Base-by-base conservation (phyloP, 345 rosid species). In the Boechera retrofracta region DNA sequence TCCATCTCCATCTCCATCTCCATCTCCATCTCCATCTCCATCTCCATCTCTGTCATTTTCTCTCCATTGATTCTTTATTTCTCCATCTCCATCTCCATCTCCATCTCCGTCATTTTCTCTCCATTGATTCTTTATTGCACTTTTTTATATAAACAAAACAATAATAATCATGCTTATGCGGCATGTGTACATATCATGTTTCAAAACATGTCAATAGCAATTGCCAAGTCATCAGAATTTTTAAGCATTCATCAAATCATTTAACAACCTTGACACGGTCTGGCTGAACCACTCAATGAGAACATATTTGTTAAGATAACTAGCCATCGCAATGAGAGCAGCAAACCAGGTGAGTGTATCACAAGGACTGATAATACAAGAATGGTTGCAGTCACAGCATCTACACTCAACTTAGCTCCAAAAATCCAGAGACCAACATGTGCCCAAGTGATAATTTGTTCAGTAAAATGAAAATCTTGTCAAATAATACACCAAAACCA, bases 301-400 rank as follows among this genome's bases (percentile, higher is more conserved):
- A 79, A 97, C 99, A 41, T 96, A 93, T 85, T 96, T 96, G 88
- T 96, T 96, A 51, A 96, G 94, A 76, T 96, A 93, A 12, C 99
- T 97, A 36, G 99, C 99, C 98, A 96, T 93, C 57, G 99, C 99
- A 78, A 96, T 96, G 57, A 96, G 97, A 57, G 99, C 99, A n/a
- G 99, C 98, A 74, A 96, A 96, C 99, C 99, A 96, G 5, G 98
- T 96, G 54, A 96, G 97, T 60, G 99, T 29, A 91, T 88, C 72
- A 87, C 79, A 52, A 96, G 97, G 82, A 96, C 67, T 3, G 99
- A 91, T 61, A 96, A 81, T 74, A 98, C 99, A 75, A 96, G 97
- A 88, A 96, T 96, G 57, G 99, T 98, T 70, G 99, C 97, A 56
- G 98, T 91, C 58, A 96, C 99, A 45, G 98, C 97, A 87, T 96